Percentiles rank a stretch among this genome's conserved stretches.
phyloP scores from a whole-genome alignment of 345 rosid genomes.

The Gossypium arboreum region DNA sequence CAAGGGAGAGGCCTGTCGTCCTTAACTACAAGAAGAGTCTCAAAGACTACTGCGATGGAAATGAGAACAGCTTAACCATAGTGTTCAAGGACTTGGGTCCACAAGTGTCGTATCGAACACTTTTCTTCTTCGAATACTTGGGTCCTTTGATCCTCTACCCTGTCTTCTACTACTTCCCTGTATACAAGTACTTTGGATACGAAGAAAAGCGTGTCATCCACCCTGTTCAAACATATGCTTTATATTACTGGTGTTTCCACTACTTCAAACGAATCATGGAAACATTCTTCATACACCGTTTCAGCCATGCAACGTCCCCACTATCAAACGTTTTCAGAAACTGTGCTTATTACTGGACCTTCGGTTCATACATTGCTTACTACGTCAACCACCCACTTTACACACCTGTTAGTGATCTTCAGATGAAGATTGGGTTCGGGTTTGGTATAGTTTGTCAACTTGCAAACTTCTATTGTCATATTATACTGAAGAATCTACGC shows the following conservation, averaged over 20 bases:
- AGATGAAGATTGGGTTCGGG: conserved; percentile 93
- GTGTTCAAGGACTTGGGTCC: conserved; percentile 93
- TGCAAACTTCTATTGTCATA: conserved; percentile 85
- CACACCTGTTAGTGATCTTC: conserved; percentile 84
- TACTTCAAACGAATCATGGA: conserved; percentile 93
- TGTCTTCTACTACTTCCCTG: conserved; percentile 79
- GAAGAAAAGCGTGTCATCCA: conserved; percentile 51
- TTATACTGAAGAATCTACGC: conserved; percentile 77
- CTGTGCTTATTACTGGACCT: conserved; percentile 92
- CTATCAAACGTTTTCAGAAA: conserved; percentile 86
- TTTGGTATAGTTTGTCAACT: conserved; percentile 77
- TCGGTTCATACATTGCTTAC: conserved; percentile 85
- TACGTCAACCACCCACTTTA: conserved; percentile 90
- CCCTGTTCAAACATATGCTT: conserved; percentile 89
- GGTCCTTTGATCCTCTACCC: conserved; percentile 93
- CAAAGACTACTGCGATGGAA: conserved; percentile 66
- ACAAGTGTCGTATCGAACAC: conserved; percentile 89
- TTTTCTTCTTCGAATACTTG: conserved; percentile 91
- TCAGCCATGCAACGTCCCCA: conserved; percentile 96
- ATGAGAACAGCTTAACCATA: conserved; percentile 48
- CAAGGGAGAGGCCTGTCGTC: conserved; percentile 65
- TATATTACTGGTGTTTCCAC: conserved; percentile 96
- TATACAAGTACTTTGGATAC: conserved; percentile 74
- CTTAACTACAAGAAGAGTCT: conserved; percentile 70
- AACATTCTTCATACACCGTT: conserved; percentile 85